phyloP scores from a whole-genome alignment of 108 stramenopile species.

The Pseudonitzschia delicatissima region DNA sequence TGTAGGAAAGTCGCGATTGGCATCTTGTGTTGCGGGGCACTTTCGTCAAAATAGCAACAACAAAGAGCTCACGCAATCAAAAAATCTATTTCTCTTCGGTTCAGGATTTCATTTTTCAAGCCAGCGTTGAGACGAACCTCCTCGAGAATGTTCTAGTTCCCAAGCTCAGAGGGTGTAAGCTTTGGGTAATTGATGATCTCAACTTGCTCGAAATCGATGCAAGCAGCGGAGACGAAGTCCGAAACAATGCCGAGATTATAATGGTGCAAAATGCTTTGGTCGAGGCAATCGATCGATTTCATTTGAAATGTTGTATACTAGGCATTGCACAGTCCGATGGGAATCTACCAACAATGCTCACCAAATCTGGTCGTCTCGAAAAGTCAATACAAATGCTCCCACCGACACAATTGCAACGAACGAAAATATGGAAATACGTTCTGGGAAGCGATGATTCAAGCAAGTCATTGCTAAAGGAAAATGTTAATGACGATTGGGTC shows the following conservation, averaged over 20 bases:
- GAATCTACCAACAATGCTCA: constrained; percentile 50
- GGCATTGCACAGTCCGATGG: constrained; percentile 47
- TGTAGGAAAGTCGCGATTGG: constrained; percentile 79
- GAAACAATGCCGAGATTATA: constrained; percentile 42
- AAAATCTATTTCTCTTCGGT: constrained; percentile 26
- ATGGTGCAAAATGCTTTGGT: constrained; percentile 52
- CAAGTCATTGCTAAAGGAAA: constrained; percentile 32
- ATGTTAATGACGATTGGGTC: constrained; percentile 39
- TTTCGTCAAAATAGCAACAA: neutral
- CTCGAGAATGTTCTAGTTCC: constrained; percentile 24
- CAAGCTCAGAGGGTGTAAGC: constrained; percentile 8
- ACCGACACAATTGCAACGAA: constrained; percentile 67
- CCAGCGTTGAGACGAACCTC: constrained; percentile 46
- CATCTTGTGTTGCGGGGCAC: constrained; percentile 23
- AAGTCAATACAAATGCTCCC: constrained; percentile 60
- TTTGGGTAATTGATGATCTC: constrained; percentile 72
- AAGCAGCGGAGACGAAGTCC: constrained; percentile 25
- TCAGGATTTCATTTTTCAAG: constrained; percentile 41
- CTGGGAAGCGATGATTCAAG: neutral
- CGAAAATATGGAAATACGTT: constrained; percentile 41
- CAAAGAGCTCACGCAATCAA: neutral
- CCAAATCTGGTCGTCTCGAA: constrained; percentile 69
- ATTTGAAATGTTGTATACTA: constrained; percentile 32
- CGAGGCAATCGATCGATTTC: constrained; percentile 43
- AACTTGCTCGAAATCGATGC: constrained; percentile 44